These are phyloP conservation scores for Chrysoporthe puriensis DNA, from an alignment of 2,329 filamentous ascomycete species.

Conservation along the genomic window DNA sequence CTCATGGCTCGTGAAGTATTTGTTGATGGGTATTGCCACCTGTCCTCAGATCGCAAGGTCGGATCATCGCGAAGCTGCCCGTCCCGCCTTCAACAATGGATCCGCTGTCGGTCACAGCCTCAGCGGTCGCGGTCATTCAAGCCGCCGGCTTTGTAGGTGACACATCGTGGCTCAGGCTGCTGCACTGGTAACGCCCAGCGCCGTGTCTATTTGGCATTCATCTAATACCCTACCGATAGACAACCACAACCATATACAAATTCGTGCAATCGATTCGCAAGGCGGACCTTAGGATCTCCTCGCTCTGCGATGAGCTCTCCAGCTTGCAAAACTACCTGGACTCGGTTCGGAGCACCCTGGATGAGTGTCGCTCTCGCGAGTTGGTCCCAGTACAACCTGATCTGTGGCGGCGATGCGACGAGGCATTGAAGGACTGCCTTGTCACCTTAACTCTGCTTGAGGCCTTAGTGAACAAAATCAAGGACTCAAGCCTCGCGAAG, in stretches of 20 bases:
- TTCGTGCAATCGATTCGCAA: conserved; percentile 29
- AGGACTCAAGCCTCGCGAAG: conserved; percentile 8
- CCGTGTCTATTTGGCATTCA: neutral
- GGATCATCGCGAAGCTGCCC: neutral
- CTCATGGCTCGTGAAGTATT: neutral
- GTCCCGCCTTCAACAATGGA: conserved; percentile 15
- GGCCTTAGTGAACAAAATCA: conserved; percentile 30
- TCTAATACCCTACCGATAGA: conserved; percentile 1
- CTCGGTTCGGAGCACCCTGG: conserved; percentile 31
- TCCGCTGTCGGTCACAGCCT: conserved; percentile 25
- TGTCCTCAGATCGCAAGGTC: neutral
- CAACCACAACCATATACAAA: conserved; percentile 25
- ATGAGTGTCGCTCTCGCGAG: conserved; percentile 31
- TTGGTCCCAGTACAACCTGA: conserved; percentile 31
- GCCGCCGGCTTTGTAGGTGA: conserved; percentile 28
- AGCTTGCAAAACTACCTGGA: conserved; percentile 32
- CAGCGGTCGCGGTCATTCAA: conserved; percentile 24
- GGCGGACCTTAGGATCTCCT: conserved; percentile 29
- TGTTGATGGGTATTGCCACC: neutral
- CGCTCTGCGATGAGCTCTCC: conserved; percentile 31
- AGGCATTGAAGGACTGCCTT: conserved; percentile 31
- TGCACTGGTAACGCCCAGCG: neutral
- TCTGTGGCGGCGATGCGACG: conserved; percentile 33
- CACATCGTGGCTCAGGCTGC: neutral
- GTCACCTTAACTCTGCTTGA: conserved; percentile 31